phyloP scores from a whole-genome alignment of 2,329 filamentous ascomycete genomes.

The Diaporthe batatas region DNA sequence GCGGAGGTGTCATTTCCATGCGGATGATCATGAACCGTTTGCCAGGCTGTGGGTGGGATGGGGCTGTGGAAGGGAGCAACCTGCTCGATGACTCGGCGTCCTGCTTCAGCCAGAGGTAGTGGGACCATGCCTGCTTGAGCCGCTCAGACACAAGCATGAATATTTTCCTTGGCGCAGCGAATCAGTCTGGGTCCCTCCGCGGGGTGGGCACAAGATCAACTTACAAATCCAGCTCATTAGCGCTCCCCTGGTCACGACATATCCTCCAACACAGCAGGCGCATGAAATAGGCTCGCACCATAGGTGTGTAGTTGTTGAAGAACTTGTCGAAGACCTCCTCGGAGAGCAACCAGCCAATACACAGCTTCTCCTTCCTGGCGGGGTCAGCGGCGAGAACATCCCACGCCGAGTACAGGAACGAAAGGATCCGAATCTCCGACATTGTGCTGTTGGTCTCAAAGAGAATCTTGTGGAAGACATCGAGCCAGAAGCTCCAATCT shows the following conservation, averaged over 20 bases:
- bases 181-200: conserved; percentile 45
- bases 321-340: conserved; percentile 82
- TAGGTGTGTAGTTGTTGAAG: conserved; percentile 95
- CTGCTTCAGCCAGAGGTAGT: conserved; percentile 82
- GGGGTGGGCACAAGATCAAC: conserved; percentile 51
- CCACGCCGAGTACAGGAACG: conserved; percentile 87
- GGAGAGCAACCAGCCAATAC: conserved; percentile 80
- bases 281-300: conserved; percentile 95
- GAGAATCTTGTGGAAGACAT: conserved; percentile 83
- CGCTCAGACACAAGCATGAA: conserved; percentile 76
- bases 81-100: conserved; percentile 69
- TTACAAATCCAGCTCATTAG: conserved; percentile 76
- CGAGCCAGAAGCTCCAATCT: conserved; percentile 88
- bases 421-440: conserved; percentile 87
- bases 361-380: conserved; percentile 76
- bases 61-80: conserved; percentile 78
- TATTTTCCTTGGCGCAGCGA: conserved; percentile 68
- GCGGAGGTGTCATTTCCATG: conserved; percentile 71
- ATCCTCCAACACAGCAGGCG: conserved; percentile 91
- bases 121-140: conserved; percentile 80
- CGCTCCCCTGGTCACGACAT: conserved; percentile 78
- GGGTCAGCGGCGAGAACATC: conserved; percentile 76
- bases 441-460: conserved; percentile 84
- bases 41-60: conserved; percentile 87
- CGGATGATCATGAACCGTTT: conserved; percentile 91